Evolutionary conservation across 371 early-diverging fungal genomes (phyloP).

Genomic region (Saksenaea vasiformis): DNA sequence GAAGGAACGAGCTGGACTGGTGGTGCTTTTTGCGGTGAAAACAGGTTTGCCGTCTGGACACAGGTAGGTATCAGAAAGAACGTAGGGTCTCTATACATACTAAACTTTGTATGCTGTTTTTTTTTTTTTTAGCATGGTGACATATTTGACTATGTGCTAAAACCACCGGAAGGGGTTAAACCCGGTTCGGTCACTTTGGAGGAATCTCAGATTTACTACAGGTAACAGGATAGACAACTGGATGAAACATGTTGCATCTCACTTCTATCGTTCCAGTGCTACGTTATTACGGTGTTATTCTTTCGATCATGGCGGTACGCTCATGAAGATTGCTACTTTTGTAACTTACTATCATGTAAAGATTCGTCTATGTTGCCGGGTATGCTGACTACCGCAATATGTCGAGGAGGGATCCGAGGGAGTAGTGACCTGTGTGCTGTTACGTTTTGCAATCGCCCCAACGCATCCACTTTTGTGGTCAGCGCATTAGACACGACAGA

Average conservation of each 20-base stretch:
- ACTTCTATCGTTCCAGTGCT: conserved; percentile 8
- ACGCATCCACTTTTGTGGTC: conserved; percentile 20
- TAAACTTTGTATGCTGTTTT: not conserved
- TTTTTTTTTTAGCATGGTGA: conserved; percentile 30
- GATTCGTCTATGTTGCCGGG: conserved; percentile 3
- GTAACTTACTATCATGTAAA: not conserved
- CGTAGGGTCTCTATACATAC: not conserved
- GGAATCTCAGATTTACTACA: conserved; percentile 34
- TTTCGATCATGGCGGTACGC: conserved; percentile 22
- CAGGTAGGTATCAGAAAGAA: conserved; percentile 14
- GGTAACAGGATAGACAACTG: conserved; percentile 12
- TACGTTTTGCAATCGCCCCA: conserved; percentile 25
- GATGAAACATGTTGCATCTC: not conserved
- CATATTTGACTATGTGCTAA: conserved; percentile 30
- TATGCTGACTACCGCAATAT: conserved; percentile 10
- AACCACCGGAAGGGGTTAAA: conserved; percentile 23
- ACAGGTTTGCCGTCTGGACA: conserved; percentile 32
- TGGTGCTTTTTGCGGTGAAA: conserved; percentile 31
- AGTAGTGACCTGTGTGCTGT: conserved; percentile 12
- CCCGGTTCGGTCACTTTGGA: conserved; percentile 18
- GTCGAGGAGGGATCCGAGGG: not conserved
- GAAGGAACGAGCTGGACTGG: conserved; percentile 32
- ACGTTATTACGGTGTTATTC: conserved; percentile 22
- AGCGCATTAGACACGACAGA: not conserved
- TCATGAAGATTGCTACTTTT: not conserved